These are phyloP conservation scores for Globisporangium emineosum DNA, from an alignment of 352 stramenopile species.

Conservation along the genomic window DNA sequence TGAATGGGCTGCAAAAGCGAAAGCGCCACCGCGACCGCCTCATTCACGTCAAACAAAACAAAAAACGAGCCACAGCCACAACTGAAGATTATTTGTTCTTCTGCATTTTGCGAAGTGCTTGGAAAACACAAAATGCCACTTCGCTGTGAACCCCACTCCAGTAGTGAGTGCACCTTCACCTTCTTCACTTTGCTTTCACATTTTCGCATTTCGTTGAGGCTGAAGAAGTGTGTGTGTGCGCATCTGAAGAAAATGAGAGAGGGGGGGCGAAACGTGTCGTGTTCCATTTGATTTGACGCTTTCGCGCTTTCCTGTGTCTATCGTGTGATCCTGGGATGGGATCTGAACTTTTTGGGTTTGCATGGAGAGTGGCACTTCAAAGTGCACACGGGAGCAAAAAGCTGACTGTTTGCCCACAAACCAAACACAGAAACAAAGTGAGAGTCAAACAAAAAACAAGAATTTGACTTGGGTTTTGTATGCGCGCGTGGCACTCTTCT, in stretches of 20 bases:
- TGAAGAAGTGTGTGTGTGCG: background rate
- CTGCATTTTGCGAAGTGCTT: background rate
- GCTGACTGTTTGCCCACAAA: no score
- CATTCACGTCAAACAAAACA: background rate
- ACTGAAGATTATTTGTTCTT: background rate
- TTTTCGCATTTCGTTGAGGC: background rate
- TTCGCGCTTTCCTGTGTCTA: background rate
- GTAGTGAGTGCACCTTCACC: background rate
- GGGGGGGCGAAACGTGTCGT: background rate
- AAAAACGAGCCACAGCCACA: background rate
- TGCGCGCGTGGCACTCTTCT: background rate
- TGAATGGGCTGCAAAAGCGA: background rate
- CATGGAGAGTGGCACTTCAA: background rate
- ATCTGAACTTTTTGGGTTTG: background rate
- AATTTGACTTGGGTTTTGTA: slow-evolving; percentile 7
- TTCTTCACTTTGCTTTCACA: background rate
- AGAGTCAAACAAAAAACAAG: slow-evolving; percentile 4
- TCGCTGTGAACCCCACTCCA: background rate
- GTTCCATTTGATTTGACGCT: background rate
- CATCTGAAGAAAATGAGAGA: background rate
- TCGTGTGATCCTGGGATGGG: background rate
- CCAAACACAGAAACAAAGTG: background rate
- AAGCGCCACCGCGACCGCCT: background rate
- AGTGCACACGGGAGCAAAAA: background rate
- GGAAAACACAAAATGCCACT: background rate